Conservation (phyloP, 305 asterid species). For the Striga hermonthica region DNA sequence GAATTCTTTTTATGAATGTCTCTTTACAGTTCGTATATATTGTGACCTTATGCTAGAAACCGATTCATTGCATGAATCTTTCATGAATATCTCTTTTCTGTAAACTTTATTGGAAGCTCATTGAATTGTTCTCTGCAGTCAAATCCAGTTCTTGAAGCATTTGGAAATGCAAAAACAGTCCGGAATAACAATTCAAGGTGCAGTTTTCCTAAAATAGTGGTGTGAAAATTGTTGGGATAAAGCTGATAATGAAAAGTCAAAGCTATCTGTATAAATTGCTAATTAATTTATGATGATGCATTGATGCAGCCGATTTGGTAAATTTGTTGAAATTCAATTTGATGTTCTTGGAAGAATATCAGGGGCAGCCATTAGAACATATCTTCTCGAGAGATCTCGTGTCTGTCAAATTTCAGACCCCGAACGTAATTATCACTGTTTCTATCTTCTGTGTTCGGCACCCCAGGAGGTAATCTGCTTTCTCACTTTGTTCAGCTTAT, state of each 20-base stretch:
- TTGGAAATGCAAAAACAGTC: slow-evolving; percentile 87
- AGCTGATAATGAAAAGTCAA: neutral
- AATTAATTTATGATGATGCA: slow-evolving; percentile 39
- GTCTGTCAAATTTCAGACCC: slow-evolving; percentile 81
- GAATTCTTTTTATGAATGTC: slow-evolving; percentile 1
- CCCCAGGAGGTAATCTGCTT: slow-evolving; percentile 57
- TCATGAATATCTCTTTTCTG: slow-evolving; percentile 17
- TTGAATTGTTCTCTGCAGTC: slow-evolving; percentile 55
- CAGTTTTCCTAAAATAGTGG: slow-evolving; percentile 27
- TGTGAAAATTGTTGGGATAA: slow-evolving; percentile 21
- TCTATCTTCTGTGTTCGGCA: slow-evolving; percentile 80
- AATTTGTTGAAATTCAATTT: slow-evolving; percentile 81
- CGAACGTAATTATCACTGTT: slow-evolving; percentile 81
- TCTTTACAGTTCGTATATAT: neutral
- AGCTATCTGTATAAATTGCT: slow-evolving; percentile 23
- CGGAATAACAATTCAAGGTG: slow-evolving; percentile 82
- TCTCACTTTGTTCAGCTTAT: slow-evolving; percentile 25
- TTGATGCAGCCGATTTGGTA: slow-evolving; percentile 73
- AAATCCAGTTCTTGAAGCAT: slow-evolving; percentile 87
- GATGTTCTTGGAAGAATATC: slow-evolving; percentile 69
- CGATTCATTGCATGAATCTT: slow-evolving; percentile 7
- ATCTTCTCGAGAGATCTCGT: slow-evolving; percentile 83
- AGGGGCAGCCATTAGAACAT: slow-evolving; percentile 84
- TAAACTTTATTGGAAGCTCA: slow-evolving; percentile 31
- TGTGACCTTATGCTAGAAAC: neutral